Base-by-base conservation (phyloP, 2,329 filamentous ascomycete genomes). In the Arachnopeziza araneosa region DNA sequence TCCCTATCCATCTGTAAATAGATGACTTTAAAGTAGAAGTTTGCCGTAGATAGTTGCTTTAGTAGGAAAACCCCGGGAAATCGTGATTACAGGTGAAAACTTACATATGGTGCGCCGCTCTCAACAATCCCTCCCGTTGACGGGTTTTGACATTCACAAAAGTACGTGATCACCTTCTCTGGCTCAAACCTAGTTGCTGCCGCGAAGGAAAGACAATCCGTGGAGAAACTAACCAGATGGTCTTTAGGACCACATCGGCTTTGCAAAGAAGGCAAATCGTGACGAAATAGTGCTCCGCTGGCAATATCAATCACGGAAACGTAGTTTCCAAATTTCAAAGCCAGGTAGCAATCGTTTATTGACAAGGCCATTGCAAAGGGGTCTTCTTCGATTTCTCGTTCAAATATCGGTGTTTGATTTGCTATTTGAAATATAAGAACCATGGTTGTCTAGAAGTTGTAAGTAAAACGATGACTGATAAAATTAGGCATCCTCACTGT, bases 51-150 rank as follows among this genome's bases (percentile, higher is more conserved):
- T 44, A 12, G 17, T 44, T 12, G 17, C 36, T 44, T 5, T 17
- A 50, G 24, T 32, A 48, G n/a, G 14, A 50, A 44, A 21, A 19
- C 48, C 26, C 17, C 36, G 17, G 17, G 36, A 44, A 44, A 44
- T 44, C 17, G 12, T 3, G 36, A 14, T 44, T 14, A 44, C 26
- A 19, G 3, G 52, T 24, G 12, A 14, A 49, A 53, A 55, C 60
- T 62, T 59, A 62, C 60, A 57, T 24, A 59, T 51, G 56, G 60
- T 21, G 60, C 60, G 51, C 54, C 52, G 54, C 60, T 62, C 54
- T 59, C 60, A 30, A 62, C 54, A 52, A 30, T 50, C 12, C 21
- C 48, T 32, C 54, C 53, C 30, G 48, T 57, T 30, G 36, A 52
- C 12, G 57, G 50, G 22, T 52, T 59, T 23, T 57, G 53, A 24